Evolutionary conservation across 192 early-diverging fungal genomes (phyloP), one percentile per base, ranked within the genome.

Genomic region (Linnemannia zychae): DNA sequence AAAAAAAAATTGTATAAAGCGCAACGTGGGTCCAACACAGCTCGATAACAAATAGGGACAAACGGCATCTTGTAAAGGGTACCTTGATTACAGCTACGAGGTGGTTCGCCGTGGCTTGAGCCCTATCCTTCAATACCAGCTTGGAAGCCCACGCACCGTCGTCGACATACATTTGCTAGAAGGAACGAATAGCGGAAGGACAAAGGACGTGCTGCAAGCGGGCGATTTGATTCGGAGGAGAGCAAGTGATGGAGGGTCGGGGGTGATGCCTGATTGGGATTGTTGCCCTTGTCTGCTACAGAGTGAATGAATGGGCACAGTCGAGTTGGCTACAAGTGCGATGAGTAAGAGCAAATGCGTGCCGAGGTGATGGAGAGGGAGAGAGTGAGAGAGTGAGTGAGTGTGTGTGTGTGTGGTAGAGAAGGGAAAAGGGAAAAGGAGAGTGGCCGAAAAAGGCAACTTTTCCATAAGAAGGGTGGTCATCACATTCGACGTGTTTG

Each of bases 61-160:
- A 1, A 15, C 13, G 4, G 16, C 20, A 11, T 40, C 37, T 7
- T 22, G 4, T 1, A 67, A 11, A 31, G 67, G 66, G 44, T 37
- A 76, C 83, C 78, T 85, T 85, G 77, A 85, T 75, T 36, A 79
- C 50, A 38, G 77, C 73, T 36, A 79, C 40, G 50, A 85, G 71
- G 65, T 85, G 77, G 12, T 31, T 37, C 7, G 63, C 83, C 22
- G 83, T 79, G 4, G 22, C 68, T 38, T 85, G 83, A 31, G 77
- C 74, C 77, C 79, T 85, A 66, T 85, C 83, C 75, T 76, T 85
- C 15, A 85, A 40, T 40, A 53, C 67, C 16, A 79, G 71, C 38
- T 71, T 74, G 20, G 83, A 85, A 5, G 83, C 77, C 83, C 83
- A 85, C 28, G 77, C 44, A 46, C 83, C 83, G 37, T 85, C 83